Evolutionary conservation across 768 basidiomycete species (phyloP), one percentile per base, ranked within the genome.

Genomic region (Gloeopeniophorella convolvens): DNA sequence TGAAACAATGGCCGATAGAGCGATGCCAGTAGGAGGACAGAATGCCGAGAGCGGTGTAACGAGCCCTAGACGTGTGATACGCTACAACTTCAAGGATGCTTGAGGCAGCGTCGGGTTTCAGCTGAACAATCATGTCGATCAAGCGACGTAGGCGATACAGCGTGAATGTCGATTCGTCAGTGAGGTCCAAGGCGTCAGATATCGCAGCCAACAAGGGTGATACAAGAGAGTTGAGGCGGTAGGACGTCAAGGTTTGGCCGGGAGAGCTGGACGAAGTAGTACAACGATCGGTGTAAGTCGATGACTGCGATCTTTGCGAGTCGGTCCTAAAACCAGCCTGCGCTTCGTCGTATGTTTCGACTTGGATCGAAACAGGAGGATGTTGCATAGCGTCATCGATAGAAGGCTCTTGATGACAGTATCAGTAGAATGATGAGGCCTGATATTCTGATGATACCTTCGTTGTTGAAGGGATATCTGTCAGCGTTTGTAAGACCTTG

Each of bases 51-150:
- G 85, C 87, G 20, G 68, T 63, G 36, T 72, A 70, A 23, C 85
- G 70, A 20, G 82, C 73, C 45, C 64, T 71, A 6, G 75, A 63
- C 3, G 79, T 73, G 45, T 82, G 79, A 61, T 84, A 83, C 11
- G 86, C 87, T 24, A 82, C 69, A 27, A 89, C 72, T 54, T 86
- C 79, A 9, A 93, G 72, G 1, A 88, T 48, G 64, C 91, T 89
- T 35, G 79, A 69, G 61, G 83, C 82, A 3, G 77, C 71, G 63
- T 91, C 88, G 0, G 75, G 70, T 60, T 89, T 91, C 27, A 71
- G 66, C 21, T 65, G 68, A 13, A 79, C 63, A 23, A 89, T 71
- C 15, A 75, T 62, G 21, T 70, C 65, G 24, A 90, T 60, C 12
- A 90, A 66, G 11, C 72, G 72, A 55, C 74, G 72, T 42, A 85